A percentile compares a stretch with the other conserved stretches of the same genome.
These are phyloP conservation scores for Yamadazyma scolyti DNA, from an alignment of 805 yeast genomes.

Conservation along the genomic window DNA sequence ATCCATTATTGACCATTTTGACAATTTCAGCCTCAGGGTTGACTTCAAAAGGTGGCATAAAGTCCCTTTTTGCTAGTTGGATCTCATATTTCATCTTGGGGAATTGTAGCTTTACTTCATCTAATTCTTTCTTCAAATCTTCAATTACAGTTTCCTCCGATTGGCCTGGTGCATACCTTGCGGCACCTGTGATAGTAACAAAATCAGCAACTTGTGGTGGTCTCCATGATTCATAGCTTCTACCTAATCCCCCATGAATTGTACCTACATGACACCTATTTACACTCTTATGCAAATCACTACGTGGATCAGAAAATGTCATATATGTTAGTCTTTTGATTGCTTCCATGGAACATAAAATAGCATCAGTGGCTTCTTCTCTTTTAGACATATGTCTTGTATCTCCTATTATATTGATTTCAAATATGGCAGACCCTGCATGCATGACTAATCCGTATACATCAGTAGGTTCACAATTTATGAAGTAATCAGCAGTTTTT, in stretches of 20 bases:
- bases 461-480: slow-evolving; percentile 28
- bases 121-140: slow-evolving; percentile 18
- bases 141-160: slow-evolving; percentile 16
- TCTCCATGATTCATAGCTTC: slow-evolving; percentile 24
- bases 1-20: slow-evolving; percentile 2
- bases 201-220: slow-evolving; percentile 28
- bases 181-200: slow-evolving; percentile 27
- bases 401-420: slow-evolving; percentile 23
- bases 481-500: slow-evolving; percentile 21
- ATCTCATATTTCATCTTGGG: slow-evolving; percentile 11
- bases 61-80: slow-evolving; percentile 7
- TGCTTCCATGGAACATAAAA: slow-evolving; percentile 23
- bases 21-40: slow-evolving; percentile 8
- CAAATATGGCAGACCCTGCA: slow-evolving; percentile 24
- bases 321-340: slow-evolving; percentile 19
- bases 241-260: slow-evolving; percentile 25
- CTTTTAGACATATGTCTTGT: slow-evolving; percentile 28
- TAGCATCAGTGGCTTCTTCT: slow-evolving; percentile 28
- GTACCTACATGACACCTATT: slow-evolving; percentile 27
- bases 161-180: slow-evolving; percentile 28
- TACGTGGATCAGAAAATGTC: slow-evolving; percentile 18
- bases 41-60: slow-evolving; percentile 12
- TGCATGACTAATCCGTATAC: slow-evolving; percentile 24
- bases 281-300: slow-evolving; percentile 18
- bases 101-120: slow-evolving; percentile 8